These are phyloP conservation scores for Penicillium decumbens DNA, from an alignment of 2,329 filamentous ascomycete species.

Conservation along the genomic window DNA sequence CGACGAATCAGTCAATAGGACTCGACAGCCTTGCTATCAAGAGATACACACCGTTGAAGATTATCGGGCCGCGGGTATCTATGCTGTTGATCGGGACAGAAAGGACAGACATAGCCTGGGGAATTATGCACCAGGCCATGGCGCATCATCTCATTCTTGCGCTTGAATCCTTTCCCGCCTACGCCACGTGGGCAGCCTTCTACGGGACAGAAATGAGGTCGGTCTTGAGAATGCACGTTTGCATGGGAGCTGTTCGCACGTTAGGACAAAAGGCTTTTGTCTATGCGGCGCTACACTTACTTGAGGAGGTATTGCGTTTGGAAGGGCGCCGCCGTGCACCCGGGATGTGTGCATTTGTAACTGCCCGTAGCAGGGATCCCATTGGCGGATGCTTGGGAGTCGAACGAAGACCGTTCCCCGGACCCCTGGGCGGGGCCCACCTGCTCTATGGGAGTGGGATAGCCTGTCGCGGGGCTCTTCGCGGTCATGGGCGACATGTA, in stretches of 20 bases:
- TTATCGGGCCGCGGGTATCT: conserved; percentile 95
- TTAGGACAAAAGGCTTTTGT: not conserved
- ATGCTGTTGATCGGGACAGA: conserved; percentile 89
- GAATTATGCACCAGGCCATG: conserved; percentile 87
- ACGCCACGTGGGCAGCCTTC: conserved; percentile 54
- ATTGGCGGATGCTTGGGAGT: conserved; percentile 23
- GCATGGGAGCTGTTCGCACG: conserved; percentile 42
- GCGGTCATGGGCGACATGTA: conserved; percentile 28
- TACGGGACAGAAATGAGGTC: conserved; percentile 62
- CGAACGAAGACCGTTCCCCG: conserved; percentile 22
- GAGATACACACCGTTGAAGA: conserved; percentile 68
- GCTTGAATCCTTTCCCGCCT: conserved; percentile 63
- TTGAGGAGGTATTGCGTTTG: conserved; percentile 63
- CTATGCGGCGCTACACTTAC: conserved; percentile 40
- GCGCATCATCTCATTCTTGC: conserved; percentile 67
- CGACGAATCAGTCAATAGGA: not conserved
- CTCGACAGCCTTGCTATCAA: not conserved
- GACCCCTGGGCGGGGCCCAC: conserved; percentile 16
- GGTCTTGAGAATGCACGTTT: conserved; percentile 59
- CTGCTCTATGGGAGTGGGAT: conserved; percentile 42
- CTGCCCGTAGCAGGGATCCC: conserved; percentile 26
- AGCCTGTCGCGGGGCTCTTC: conserved; percentile 35
- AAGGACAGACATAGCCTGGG: conserved; percentile 92
- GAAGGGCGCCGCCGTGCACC: conserved; percentile 56
- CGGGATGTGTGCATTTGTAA: conserved; percentile 53